These are phyloP conservation scores for Wolfiporia cocos DNA, from an alignment of 1,284 basidiomycete genomes.

Conservation along the genomic window DNA sequence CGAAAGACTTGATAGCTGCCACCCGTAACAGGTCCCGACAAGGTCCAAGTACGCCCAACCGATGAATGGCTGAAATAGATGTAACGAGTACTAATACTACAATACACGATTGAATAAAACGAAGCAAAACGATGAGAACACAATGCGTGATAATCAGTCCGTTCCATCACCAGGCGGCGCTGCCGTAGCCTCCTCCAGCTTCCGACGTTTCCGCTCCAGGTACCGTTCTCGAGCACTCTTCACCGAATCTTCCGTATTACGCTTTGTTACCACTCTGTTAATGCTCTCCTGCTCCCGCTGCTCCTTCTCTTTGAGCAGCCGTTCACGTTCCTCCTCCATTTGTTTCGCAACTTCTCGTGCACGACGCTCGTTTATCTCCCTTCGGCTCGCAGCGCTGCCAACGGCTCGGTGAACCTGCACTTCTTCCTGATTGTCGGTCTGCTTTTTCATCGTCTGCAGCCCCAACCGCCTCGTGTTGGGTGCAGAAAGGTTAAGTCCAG, in stretches of 20 bases:
- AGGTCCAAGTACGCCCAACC: too few relatives aligned
- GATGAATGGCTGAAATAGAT: too few relatives aligned
- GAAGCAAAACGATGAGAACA: too few relatives aligned
- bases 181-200: slow-evolving; percentile 47
- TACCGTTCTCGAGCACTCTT: slow-evolving; percentile 73
- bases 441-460: slow-evolving; percentile 28
- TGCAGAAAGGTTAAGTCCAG: slow-evolving; percentile 87
- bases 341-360: slow-evolving; percentile 68
- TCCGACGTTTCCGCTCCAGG: slow-evolving; percentile 73
- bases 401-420: slow-evolving; percentile 61
- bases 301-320: slow-evolving; percentile 51
- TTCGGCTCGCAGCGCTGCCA: slow-evolving; percentile 71
- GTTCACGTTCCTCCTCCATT: slow-evolving; percentile 64
- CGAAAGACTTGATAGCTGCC: slow-evolving; percentile 18
- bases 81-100: too few relatives aligned
- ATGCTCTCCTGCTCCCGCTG: slow-evolving; percentile 52
- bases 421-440: slow-evolving; percentile 26
- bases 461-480: slow-evolving; percentile 68
- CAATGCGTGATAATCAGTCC: too few relatives aligned
- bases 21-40: background rate
- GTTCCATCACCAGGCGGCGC: too few relatives aligned
- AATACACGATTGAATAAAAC: too few relatives aligned
- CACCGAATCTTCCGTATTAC: slow-evolving; percentile 69
- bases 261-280: slow-evolving; percentile 49
- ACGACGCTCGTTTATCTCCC: slow-evolving; percentile 79